These are phyloP conservation scores for Mrakia blollopis DNA, from an alignment of 768 basidiomycete genomes.

Conservation along the genomic window DNA sequence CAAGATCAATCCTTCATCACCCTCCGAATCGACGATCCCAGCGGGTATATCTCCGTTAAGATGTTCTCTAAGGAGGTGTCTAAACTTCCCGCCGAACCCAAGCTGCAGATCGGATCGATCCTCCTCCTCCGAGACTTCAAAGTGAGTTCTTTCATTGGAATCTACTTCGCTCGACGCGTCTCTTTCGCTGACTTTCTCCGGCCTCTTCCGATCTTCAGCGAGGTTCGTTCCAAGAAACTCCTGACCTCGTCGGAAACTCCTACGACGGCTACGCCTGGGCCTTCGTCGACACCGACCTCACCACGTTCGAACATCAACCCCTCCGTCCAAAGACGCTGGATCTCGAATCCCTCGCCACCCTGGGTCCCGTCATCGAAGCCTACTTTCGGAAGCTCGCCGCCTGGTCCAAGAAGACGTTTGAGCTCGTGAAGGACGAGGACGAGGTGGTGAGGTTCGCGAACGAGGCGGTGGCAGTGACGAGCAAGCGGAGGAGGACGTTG, in stretches of 20 bases:
- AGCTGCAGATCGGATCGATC: not conserved
- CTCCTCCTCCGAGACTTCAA: not conserved
- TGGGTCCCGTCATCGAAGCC: not conserved
- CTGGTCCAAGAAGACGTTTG: not conserved
- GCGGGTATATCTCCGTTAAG: not conserved
- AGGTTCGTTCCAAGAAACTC: not conserved
- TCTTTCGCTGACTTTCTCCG: not conserved
- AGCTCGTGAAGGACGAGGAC: slow-evolving; percentile 1
- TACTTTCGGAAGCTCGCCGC: slow-evolving; percentile 3
- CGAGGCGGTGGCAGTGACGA: not conserved
- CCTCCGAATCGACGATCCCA: slow-evolving; percentile 1
- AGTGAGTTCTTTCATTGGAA: not conserved
- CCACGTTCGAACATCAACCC: not conserved
- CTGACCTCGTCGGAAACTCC: not conserved
- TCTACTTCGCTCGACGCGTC: not conserved
- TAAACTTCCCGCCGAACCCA: not conserved
- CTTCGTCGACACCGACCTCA: not conserved
- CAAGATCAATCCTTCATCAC: not conserved
- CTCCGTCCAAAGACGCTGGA: not conserved
- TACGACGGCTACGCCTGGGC: slow-evolving; percentile 9
- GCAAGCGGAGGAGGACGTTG: slow-evolving; percentile 6
- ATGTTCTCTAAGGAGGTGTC: not conserved
- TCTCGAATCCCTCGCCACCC: slow-evolving; percentile 8
- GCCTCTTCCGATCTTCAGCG: not conserved
- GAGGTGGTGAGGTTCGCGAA: slow-evolving; percentile 11